Base-by-base conservation (phyloP, 495 filamentous ascomycete genomes). In the Neurospora sp. region DNA sequence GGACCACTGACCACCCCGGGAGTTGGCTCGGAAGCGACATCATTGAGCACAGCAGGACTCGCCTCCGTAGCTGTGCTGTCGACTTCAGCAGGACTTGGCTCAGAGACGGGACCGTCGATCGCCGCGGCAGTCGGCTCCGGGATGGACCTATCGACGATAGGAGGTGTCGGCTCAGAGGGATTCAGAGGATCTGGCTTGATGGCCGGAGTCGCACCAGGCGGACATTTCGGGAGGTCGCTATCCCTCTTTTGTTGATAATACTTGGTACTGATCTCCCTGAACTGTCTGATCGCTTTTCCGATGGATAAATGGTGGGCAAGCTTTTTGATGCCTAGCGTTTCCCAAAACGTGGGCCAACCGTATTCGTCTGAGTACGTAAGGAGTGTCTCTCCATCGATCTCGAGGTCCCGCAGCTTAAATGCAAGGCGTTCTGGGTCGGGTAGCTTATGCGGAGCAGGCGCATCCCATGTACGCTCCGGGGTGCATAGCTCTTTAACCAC, bases 401-500 rank as follows among this genome's bases (percentile, higher is more conserved):
- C 82, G 69, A 91, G 84, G 0, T 90, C 84, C 4, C 87, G 84
- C 6, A 96, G 81, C 12, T 79, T 78, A 14, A 74, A 76, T 76
- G 88, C 89, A 12, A 95, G 82, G 0, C 74, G 31, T 9, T 74
- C 74, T 0, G 83, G 79, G 53, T 91, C 83, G 22, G 89, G 90
- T 8, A 88, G 81, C 42, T 76, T 79, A 16, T 75, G 35, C 18
- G 73, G 68, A n/a, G 75, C 40, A 39, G 79, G 76, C 38, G 79
- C 71, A 20, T 79, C 71, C 84, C 84, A 88, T 20, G 85, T 85
- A 44, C 83, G 79, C 22, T 83, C 76, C 3, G 79, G 45, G 38
- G 86, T 83, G 81, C 91, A 93, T 5, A 95, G 80, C 70, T 90
- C 90, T 14, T 79, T 78, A 0, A 92, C 86, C 2, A 94, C 87